Percentiles rank a stretch among this genome's conserved stretches.
These are phyloP conservation scores for Ophiognomonia clavigignenti-juglandacearum DNA, from an alignment of 2,329 filamentous ascomycete genomes.

Conservation along the genomic window DNA sequence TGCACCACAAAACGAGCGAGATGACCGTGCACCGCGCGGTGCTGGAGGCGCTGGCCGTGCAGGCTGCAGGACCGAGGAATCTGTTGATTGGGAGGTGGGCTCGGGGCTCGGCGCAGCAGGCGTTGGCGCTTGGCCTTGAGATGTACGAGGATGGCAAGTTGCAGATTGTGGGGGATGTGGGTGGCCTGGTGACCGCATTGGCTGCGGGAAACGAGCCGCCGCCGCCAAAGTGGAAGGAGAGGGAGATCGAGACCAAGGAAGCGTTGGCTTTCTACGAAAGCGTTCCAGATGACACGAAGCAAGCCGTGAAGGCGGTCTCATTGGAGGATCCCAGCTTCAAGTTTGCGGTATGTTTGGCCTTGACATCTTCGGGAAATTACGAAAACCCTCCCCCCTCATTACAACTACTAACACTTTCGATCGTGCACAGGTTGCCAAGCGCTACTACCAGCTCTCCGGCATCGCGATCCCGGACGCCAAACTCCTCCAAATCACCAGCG, in stretches of 20 bases:
- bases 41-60: conserved; percentile 44
- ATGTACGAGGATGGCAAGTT: conserved; percentile 34
- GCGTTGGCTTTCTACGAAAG: too few relatives aligned
- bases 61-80: conserved; percentile 18
- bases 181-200: conserved; percentile 21
- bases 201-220: neutral
- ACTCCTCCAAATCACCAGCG: conserved; percentile 51
- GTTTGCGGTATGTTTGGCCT: conserved; percentile 58
- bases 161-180: conserved; percentile 33
- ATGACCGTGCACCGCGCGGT: conserved; percentile 46
- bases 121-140: conserved; percentile 33
- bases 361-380: neutral
- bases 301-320: conserved; percentile 57
- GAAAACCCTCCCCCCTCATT: too few relatives aligned
- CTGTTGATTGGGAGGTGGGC: conserved; percentile 23
- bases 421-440: conserved; percentile 66
- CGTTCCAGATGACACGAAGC: too few relatives aligned
- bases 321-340: conserved; percentile 57
- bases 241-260: conserved; percentile 34
- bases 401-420: neutral
- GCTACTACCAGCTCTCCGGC: conserved; percentile 76
- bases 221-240: conserved; percentile 34
- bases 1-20: too few relatives aligned
- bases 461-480: conserved; percentile 67
- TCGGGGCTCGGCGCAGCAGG: conserved; percentile 28